Conservation (phyloP, 75 land plant species). For the Cupressus sempervirens region DNA sequence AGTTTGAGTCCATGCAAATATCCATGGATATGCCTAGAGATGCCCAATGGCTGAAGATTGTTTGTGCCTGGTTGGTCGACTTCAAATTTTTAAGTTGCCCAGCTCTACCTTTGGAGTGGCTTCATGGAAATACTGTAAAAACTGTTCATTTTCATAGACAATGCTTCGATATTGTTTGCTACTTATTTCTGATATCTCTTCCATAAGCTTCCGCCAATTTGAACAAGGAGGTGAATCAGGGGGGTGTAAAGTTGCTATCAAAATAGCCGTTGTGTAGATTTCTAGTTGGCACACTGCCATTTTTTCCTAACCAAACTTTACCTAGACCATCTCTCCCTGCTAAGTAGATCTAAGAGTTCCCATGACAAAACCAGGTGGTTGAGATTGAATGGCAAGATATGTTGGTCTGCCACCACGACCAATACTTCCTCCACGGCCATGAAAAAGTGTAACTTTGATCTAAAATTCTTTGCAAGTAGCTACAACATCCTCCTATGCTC, state of each 20-base stretch:
- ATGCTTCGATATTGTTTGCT: slow-evolving; percentile 64
- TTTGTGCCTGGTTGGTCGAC: slow-evolving; percentile 84
- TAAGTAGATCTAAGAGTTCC: slow-evolving; percentile 89
- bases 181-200: slow-evolving; percentile 84
- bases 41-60: slow-evolving; percentile 69
- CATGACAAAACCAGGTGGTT: slow-evolving; percentile 97
- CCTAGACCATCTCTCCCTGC: slow-evolving; percentile 99
- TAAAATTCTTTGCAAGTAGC: slow-evolving; percentile 84
- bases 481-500: slow-evolving; percentile 94
- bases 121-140: slow-evolving; percentile 79
- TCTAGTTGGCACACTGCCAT: slow-evolving; percentile 87
- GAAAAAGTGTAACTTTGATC: slow-evolving; percentile 87
- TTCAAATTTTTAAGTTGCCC: slow-evolving; percentile 92
- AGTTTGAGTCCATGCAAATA: slow-evolving; percentile 99
- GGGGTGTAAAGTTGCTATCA: slow-evolving; percentile 82
- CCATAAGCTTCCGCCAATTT: slow-evolving; percentile 88
- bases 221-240: slow-evolving; percentile 78
- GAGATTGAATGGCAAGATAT: slow-evolving; percentile 95
- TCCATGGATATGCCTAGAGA: slow-evolving; percentile 94
- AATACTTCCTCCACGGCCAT: slow-evolving; percentile 96
- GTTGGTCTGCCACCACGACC: slow-evolving; percentile 98
- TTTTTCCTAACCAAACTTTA: slow-evolving; percentile 86
- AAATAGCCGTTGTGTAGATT: slow-evolving; percentile 93
- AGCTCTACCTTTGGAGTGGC: slow-evolving; percentile 97
- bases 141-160: slow-evolving; percentile 84